Conservation (phyloP, 495 filamentous ascomycete genomes). For the Penicillium ochrochloron region DNA sequence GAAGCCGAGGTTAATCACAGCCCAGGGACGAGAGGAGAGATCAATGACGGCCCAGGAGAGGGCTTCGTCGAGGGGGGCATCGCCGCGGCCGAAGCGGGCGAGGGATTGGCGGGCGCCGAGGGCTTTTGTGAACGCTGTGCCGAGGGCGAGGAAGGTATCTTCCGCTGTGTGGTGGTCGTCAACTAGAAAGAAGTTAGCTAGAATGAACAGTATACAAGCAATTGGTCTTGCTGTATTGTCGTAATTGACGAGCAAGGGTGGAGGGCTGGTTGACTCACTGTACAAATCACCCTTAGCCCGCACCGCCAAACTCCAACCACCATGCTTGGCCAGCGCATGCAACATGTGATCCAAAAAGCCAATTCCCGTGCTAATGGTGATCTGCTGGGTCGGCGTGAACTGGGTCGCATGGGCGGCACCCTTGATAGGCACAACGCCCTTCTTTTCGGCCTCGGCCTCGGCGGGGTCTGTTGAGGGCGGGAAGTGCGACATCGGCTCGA, state of each 20-base stretch:
- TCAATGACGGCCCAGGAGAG: constrained; percentile 93
- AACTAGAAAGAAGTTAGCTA: constrained; percentile 54
- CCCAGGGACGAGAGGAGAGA: constrained; percentile 86
- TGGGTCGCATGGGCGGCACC: constrained; percentile 78
- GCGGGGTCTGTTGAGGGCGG: constrained; percentile 43
- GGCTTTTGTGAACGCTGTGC: constrained; percentile 77
- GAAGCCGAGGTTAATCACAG: constrained; percentile 79
- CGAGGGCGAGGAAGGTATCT: constrained; percentile 92
- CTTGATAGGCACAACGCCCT: constrained; percentile 85
- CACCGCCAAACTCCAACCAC: constrained; percentile 86
- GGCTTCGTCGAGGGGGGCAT: constrained; percentile 92
- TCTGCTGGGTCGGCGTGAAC: constrained; percentile 76
- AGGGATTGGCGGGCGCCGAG: constrained; percentile 78
- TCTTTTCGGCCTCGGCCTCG: constrained; percentile 56
- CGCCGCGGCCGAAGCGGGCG: constrained; percentile 86
- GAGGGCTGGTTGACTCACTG: constrained; percentile 62
- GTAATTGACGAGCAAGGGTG: not conserved
- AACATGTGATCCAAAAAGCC: constrained; percentile 99
- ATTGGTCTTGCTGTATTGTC: not conserved
- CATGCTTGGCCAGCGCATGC: constrained; percentile 93
- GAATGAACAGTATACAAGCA: not conserved
- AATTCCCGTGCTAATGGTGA: constrained; percentile 89
- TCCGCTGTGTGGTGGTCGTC: constrained; percentile 99
- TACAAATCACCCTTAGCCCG: constrained; percentile 85
- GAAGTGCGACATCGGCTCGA: constrained; percentile 57